Evolutionary conservation across 345 rosid species (phyloP).

Genomic region (Populus davidiana): DNA sequence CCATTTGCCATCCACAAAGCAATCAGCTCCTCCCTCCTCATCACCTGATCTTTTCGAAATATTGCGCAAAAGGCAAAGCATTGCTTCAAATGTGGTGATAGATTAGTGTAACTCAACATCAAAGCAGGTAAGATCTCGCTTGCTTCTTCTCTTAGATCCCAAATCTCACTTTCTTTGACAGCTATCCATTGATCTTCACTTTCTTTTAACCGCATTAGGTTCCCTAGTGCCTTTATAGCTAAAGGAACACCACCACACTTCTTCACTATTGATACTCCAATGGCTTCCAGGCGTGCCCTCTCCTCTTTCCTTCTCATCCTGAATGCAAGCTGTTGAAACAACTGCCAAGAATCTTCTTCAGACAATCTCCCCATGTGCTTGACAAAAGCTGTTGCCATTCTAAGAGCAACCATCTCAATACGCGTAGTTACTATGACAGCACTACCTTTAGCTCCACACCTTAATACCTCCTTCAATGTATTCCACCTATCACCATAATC

Average conservation of each 20-base stretch:
- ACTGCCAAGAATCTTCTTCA: conserved; percentile 6
- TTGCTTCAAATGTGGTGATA: neutral
- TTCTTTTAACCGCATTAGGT: neutral
- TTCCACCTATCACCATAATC: neutral
- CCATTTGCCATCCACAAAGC: conserved; percentile 34
- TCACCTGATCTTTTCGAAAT: neutral
- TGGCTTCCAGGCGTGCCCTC: neutral
- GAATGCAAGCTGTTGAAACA: conserved; percentile 2
- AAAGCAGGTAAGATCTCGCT: neutral
- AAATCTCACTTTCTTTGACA: conserved; percentile 9
- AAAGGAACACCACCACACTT: conserved; percentile 19
- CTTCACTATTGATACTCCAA: conserved; percentile 9
- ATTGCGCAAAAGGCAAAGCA: conserved; percentile 8
- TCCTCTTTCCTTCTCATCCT: neutral
- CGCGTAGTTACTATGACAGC: neutral
- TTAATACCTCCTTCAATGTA: neutral
- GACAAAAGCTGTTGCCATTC: neutral
- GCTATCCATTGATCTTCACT: conserved; percentile 4
- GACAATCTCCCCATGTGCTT: neutral
- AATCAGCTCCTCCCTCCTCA: neutral
- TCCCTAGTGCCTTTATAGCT: conserved; percentile 9
- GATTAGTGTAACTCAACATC: conserved; percentile 8
- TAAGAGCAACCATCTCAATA: neutral
- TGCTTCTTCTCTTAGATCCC: conserved; percentile 6
- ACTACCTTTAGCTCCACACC: neutral